Evolutionary conservation across 495 filamentous ascomycete genomes (phyloP).

Genomic region (Amniculicola lignicola): DNA sequence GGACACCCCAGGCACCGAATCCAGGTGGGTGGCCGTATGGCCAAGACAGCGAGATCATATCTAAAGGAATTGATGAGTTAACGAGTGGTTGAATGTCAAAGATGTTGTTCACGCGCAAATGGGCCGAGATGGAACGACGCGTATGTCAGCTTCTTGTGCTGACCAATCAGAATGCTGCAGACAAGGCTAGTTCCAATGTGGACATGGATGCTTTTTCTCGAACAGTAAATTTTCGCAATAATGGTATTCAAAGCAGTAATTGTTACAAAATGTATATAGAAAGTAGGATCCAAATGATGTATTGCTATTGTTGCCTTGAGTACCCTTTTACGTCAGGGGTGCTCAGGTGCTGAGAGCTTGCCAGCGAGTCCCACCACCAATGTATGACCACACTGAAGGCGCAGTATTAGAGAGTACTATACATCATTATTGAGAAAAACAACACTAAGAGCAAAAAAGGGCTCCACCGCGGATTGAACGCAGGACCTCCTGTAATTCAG

Average conservation of each 20-base stretch:
- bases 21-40: conserved; percentile 20
- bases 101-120: neutral
- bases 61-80: neutral
- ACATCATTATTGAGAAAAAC: neutral
- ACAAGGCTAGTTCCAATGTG: neutral
- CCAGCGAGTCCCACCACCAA: neutral
- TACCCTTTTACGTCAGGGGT: neutral
- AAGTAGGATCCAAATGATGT: neutral
- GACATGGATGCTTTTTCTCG: too few species aligned
- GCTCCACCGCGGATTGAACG: neutral
- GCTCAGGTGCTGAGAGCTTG: neutral
- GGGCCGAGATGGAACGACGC: neutral
- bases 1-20: conserved; percentile 13
- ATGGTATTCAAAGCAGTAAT: too few species aligned
- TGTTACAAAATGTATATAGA: too few species aligned
- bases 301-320: neutral
- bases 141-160: neutral
- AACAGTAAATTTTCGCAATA: too few species aligned
- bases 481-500: conserved; percentile 8
- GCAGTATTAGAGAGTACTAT: neutral
- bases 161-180: neutral
- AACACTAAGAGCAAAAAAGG: neutral
- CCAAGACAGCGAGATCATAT: conserved; percentile 6
- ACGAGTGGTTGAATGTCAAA: neutral
- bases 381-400: too few species aligned